Conservation (phyloP, 805 yeast species). For the Suhomyces kilbournensis region DNA sequence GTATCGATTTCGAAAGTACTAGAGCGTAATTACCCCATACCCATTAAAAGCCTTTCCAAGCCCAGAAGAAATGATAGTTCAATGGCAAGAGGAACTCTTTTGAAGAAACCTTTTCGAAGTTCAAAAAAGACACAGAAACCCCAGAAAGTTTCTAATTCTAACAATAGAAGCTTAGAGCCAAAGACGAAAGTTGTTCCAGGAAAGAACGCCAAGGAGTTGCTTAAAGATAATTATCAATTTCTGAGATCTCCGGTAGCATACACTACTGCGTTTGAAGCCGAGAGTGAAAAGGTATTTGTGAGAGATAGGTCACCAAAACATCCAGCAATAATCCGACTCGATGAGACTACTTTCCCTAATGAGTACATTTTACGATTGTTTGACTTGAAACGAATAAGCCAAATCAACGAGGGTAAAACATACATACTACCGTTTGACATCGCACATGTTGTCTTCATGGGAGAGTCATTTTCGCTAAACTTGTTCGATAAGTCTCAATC, state of each 20-base stretch:
- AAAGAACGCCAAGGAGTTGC: conserved; percentile 4
- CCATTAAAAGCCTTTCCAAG: not conserved
- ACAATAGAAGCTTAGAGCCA: not conserved
- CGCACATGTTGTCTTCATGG: conserved; percentile 14
- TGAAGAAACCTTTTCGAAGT: not conserved
- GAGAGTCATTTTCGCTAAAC: conserved; percentile 22
- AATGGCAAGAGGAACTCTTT: not conserved
- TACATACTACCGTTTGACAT: conserved; percentile 12
- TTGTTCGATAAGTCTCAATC: conserved; percentile 23
- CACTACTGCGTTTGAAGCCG: conserved; percentile 36
- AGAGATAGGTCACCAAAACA: not conserved
- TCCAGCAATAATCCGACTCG: not conserved
- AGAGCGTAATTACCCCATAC: not conserved
- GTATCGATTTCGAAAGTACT: not conserved
- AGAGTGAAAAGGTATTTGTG: conserved; percentile 22
- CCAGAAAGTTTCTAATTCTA: not conserved
- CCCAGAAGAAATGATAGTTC: not conserved
- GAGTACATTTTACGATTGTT: conserved; percentile 13
- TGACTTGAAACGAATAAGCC: conserved; percentile 14
- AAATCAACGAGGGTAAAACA: conserved; percentile 15
- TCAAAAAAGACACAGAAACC: not conserved
- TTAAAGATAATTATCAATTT: conserved; percentile 4
- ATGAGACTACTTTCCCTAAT: conserved; percentile 6
- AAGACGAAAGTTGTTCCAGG: not conserved
- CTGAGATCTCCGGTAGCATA: conserved; percentile 25